These are phyloP conservation scores for Barnettozyma pratensis DNA, from an alignment of 805 yeast species.

Conservation along the genomic window DNA sequence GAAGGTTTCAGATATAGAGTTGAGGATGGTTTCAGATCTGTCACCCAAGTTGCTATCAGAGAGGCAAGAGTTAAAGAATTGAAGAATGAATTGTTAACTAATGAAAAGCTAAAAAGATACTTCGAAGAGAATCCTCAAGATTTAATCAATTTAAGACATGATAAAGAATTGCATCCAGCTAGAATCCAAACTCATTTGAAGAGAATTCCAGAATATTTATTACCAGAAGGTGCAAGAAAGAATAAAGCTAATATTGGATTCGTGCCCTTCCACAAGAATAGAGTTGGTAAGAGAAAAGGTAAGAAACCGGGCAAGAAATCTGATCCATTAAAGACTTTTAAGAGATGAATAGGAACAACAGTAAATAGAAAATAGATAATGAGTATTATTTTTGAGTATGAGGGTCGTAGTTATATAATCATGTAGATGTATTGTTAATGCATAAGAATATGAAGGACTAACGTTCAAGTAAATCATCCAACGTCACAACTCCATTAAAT, in stretches of 20 bases:
- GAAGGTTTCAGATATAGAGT: constrained; percentile 95
- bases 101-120: constrained; percentile 87
- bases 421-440: neutral
- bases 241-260: constrained; percentile 55
- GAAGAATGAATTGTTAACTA: constrained; percentile 77
- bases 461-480: constrained; percentile 41
- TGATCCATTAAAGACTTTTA: constrained; percentile 64
- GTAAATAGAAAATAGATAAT: neutral
- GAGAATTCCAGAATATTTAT: constrained; percentile 85
- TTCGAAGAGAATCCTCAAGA: constrained; percentile 98
- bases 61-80: constrained; percentile 91
- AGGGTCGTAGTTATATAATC: neutral
- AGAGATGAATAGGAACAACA: constrained; percentile 15
- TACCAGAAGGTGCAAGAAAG: constrained; percentile 72
- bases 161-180: constrained; percentile 78
- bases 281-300: constrained; percentile 37
- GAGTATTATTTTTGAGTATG: neutral
- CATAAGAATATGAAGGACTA: neutral
- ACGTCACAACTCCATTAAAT: constrained; percentile 52
- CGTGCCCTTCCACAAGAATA: constrained; percentile 63
- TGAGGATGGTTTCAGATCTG: constrained; percentile 96
- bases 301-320: constrained; percentile 38
- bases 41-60: constrained; percentile 81
- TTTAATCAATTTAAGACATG: constrained; percentile 83
- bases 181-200: constrained; percentile 82